phyloP scores from a whole-genome alignment of 169 alveolate genomes.

The Plasmodium cynomolgi region DNA sequence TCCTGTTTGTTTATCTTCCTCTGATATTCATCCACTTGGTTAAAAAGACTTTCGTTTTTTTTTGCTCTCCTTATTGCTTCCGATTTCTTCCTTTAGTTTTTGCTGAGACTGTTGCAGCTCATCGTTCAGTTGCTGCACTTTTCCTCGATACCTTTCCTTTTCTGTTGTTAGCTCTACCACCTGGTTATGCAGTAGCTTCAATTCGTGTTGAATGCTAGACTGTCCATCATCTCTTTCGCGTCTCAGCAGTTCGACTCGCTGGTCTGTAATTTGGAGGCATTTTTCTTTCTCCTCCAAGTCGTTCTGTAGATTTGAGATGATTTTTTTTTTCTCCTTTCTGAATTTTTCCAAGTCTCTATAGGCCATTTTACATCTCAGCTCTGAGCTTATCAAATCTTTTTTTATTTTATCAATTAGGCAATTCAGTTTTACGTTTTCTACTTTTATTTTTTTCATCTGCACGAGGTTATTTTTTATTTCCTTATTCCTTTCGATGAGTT shows the following conservation, averaged over 20 bases:
- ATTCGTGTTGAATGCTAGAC: not conserved
- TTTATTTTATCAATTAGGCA: not conserved
- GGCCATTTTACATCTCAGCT: conserved; percentile 3
- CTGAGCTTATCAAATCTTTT: conserved; percentile 5
- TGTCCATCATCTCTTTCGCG: not conserved
- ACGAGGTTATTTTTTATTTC: not conserved
- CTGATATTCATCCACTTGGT: not conserved
- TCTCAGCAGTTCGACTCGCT: not conserved
- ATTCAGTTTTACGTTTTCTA: conserved; percentile 23
- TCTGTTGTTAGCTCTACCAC: not conserved
- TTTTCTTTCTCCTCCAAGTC: conserved; percentile 25
- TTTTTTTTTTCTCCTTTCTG: conserved; percentile 23
- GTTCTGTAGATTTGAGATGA: not conserved
- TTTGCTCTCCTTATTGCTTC: conserved; percentile 5
- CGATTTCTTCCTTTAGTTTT: not conserved
- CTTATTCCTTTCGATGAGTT: not conserved
- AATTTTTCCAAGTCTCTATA: not conserved
- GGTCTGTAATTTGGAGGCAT: not conserved
- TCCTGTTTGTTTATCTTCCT: conserved; percentile 13
- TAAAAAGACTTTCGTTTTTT: not conserved
- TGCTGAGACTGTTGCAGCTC: not conserved
- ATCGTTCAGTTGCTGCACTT: not conserved
- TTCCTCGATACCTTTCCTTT: not conserved
- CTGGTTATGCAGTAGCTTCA: not conserved
- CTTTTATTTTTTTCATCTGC: not conserved